Evolutionary conservation across 371 early-diverging fungal genomes (phyloP).

Genomic region (Thermomucor indicae-seudaticae): DNA sequence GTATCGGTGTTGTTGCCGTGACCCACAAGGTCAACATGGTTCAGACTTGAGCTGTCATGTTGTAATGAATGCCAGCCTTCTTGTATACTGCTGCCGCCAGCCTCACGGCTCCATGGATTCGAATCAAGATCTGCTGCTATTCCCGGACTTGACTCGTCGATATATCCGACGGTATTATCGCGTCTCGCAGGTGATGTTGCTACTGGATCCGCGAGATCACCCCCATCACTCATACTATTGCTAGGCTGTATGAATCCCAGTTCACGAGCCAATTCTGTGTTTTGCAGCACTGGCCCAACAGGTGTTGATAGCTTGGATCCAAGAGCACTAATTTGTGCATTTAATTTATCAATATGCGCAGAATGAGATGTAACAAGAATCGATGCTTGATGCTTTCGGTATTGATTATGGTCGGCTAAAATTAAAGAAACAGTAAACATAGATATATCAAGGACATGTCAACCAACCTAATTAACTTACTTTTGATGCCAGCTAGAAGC

Average conservation of each 20-base stretch:
- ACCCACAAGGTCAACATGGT: slow-evolving; percentile 26
- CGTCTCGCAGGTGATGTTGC: background rate
- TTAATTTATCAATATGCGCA: slow-evolving; percentile 44
- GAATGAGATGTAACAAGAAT: slow-evolving; percentile 42
- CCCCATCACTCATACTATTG: background rate
- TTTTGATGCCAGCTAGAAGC: slow-evolving; percentile 58
- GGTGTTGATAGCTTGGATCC: slow-evolving; percentile 28
- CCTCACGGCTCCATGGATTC: slow-evolving; percentile 42
- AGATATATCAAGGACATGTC: background rate
- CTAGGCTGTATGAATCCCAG: slow-evolving; percentile 21
- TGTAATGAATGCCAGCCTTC: slow-evolving; percentile 1
- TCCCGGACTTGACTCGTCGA: background rate
- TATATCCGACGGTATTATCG: slow-evolving; percentile 1
- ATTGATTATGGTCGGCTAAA: slow-evolving; percentile 52
- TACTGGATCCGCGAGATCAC: background rate
- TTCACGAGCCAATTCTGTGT: slow-evolving; percentile 40
- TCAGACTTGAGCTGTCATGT: slow-evolving; percentile 15
- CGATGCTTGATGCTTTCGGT: slow-evolving; percentile 50
- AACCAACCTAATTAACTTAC: slow-evolving; percentile 24
- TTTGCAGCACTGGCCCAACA: slow-evolving; percentile 28
- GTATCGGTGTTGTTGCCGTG: slow-evolving; percentile 12
- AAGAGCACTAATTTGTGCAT: slow-evolving; percentile 26
- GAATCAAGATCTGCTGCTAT: slow-evolving; percentile 24
- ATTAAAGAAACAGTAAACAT: background rate
- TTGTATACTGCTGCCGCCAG: background rate